Evolutionary conservation across 257 asterid species (phyloP).

Genomic region (Solanum paucissectum): DNA sequence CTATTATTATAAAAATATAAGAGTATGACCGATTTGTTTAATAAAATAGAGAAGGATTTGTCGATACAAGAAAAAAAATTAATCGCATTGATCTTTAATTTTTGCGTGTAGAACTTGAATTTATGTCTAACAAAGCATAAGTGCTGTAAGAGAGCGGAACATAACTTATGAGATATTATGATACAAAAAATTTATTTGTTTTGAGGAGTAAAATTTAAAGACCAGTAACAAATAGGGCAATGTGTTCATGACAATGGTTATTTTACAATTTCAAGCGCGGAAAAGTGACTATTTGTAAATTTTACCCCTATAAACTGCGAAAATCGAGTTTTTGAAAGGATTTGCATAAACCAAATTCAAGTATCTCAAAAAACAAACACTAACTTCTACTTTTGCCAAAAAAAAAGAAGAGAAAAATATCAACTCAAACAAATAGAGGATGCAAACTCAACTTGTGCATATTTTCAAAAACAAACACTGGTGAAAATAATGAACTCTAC

Average conservation of each 20-base stretch:
- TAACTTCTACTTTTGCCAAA: background rate
- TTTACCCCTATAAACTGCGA: background rate
- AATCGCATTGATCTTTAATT: too few species aligned
- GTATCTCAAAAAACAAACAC: background rate
- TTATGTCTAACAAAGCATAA: too few species aligned
- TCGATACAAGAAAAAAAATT: too few species aligned
- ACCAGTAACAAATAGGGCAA: background rate
- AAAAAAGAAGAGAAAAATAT: too few species aligned
- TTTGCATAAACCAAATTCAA: background rate
- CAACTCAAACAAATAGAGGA: background rate
- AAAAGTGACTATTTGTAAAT: background rate
- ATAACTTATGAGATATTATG: background rate
- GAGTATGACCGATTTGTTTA: background rate
- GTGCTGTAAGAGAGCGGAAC: background rate
- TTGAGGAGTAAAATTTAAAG: background rate
- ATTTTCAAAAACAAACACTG: background rate
- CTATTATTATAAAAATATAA: background rate
- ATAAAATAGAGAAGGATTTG: background rate
- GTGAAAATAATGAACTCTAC: background rate
- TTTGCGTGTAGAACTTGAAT: too few species aligned
- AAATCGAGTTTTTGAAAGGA: background rate
- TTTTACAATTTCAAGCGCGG: background rate
- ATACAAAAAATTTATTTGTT: background rate
- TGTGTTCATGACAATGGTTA: background rate
- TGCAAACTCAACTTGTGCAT: background rate